Evolutionary conservation across 1,139 yeast species (phyloP).

Genomic region (Suhomyces wounanorum): DNA sequence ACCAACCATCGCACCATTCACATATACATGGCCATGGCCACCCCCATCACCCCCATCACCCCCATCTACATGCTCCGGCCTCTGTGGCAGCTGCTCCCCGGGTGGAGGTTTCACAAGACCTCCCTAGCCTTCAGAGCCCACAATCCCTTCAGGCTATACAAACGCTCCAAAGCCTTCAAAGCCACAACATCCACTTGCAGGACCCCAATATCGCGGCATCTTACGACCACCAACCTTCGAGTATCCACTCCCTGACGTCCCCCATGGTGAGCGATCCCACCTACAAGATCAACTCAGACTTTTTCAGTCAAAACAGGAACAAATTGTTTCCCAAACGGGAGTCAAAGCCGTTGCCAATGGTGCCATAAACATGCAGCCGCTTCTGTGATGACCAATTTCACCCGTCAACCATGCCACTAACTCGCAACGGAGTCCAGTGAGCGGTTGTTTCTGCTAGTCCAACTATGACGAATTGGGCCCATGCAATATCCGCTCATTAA

Average conservation of each 20-base stretch:
- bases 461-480: not conserved
- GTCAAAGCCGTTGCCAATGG: conserved; percentile 10
- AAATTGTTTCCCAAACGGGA: conserved; percentile 13
- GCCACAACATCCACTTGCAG: not conserved
- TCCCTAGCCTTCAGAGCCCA: conserved; percentile 1
- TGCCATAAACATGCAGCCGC: conserved; percentile 3
- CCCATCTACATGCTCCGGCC: too few relatives aligned
- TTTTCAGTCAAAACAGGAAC: conserved; percentile 16
- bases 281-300: conserved; percentile 14
- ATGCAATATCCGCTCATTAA: too few relatives aligned
- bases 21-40: not conserved
- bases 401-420: not conserved
- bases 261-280: conserved; percentile 1
- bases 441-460: not conserved
- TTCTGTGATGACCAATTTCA: not conserved
- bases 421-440: not conserved
- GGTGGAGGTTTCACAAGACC: not conserved
- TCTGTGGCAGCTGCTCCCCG: not conserved
- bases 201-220: not conserved
- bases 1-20: too few relatives aligned
- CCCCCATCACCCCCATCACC: not conserved
- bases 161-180: conserved; percentile 2
- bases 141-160: not conserved
- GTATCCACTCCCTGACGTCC: not conserved
- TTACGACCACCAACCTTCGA: not conserved